These are phyloP conservation scores for Fusarium cyanostomum DNA, from an alignment of 2,329 filamentous ascomycete genomes.

Conservation along the genomic window DNA sequence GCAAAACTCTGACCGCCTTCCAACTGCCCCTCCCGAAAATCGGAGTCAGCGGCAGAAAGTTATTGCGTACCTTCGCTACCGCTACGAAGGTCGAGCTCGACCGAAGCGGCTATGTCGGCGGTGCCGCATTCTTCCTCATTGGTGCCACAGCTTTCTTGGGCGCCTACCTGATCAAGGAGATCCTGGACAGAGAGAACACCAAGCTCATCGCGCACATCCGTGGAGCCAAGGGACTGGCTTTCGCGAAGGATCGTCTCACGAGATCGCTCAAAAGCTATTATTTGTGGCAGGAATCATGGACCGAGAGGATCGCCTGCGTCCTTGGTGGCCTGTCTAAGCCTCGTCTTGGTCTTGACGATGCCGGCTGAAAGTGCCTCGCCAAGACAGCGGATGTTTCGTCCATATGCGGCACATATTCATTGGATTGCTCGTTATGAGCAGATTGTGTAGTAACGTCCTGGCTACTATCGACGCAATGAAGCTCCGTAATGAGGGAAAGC, in stretches of 20 bases:
- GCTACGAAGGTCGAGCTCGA: too few species aligned
- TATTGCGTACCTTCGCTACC: too few species aligned
- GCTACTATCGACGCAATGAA: constrained; percentile 79
- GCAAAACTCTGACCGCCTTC: too few species aligned
- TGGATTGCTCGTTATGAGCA: constrained; percentile 83
- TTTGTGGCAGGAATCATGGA: constrained; percentile 79
- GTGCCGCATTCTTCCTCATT: constrained; percentile 79
- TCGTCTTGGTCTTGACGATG: constrained; percentile 74
- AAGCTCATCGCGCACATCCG: constrained; percentile 79
- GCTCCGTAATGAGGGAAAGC: constrained; percentile 79
- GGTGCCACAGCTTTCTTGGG: constrained; percentile 87
- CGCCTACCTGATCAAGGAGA: constrained; percentile 78
- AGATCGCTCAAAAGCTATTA: constrained; percentile 79
- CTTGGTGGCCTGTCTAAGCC: constrained; percentile 79
- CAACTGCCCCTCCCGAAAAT: too few species aligned
- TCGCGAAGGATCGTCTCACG: constrained; percentile 71
- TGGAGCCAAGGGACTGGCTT: constrained; percentile 65
- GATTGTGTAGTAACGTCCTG: constrained; percentile 79
- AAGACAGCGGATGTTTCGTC: constrained; percentile 75
- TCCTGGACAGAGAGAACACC: constrained; percentile 60
- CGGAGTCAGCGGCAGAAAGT: too few species aligned
- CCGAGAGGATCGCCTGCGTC: constrained; percentile 70
- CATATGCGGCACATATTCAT: constrained; percentile 83
- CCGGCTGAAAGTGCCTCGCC: constrained; percentile 71
- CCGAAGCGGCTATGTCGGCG: too few species aligned